phyloP scores from a whole-genome alignment of 768 basidiomycete species.

The Clitopilus hobsonii region DNA sequence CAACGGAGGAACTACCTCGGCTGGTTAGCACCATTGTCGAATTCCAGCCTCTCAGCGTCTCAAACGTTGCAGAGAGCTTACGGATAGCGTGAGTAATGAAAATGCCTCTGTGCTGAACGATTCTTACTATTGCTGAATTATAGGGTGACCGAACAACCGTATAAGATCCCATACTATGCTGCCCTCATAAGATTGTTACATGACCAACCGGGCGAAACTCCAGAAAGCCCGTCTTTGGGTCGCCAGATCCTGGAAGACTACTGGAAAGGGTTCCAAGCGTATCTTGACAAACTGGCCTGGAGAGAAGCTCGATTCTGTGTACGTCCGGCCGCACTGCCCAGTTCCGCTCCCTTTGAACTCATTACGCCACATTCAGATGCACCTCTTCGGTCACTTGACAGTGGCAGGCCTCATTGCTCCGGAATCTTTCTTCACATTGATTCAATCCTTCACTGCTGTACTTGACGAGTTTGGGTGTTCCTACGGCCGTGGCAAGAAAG shows the following conservation, averaged over 20 bases:
- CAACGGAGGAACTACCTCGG: slow-evolving; percentile 61
- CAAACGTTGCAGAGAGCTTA: slow-evolving; percentile 68
- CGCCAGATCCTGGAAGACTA: slow-evolving; percentile 81
- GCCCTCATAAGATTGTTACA: slow-evolving; percentile 70
- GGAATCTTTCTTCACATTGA: slow-evolving; percentile 73
- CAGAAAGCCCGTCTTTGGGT: slow-evolving; percentile 50
- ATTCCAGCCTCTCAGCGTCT: slow-evolving; percentile 50
- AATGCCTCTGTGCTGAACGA: neutral
- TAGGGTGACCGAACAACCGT: slow-evolving; percentile 89
- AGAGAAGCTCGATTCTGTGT: slow-evolving; percentile 85
- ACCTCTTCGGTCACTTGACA: slow-evolving; percentile 89
- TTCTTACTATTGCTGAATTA: neutral
- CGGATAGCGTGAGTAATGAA: slow-evolving; percentile 56
- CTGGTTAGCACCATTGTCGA: slow-evolving; percentile 65
- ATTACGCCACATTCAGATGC: slow-evolving; percentile 59
- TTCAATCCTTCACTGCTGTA: slow-evolving; percentile 82
- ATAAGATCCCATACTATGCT: slow-evolving; percentile 89
- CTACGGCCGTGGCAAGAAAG: slow-evolving; percentile 76
- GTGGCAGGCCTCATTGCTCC: slow-evolving; percentile 69
- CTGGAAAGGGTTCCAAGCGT: slow-evolving; percentile 86
- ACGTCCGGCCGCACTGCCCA: slow-evolving; percentile 27
- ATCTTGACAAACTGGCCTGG: slow-evolving; percentile 88
- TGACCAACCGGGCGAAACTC: slow-evolving; percentile 34
- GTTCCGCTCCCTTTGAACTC: neutral
- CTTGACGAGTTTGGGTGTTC: slow-evolving; percentile 89